Base-by-base conservation (phyloP, 495 filamentous ascomycete species). In the Hypoxylon cercidicola region DNA sequence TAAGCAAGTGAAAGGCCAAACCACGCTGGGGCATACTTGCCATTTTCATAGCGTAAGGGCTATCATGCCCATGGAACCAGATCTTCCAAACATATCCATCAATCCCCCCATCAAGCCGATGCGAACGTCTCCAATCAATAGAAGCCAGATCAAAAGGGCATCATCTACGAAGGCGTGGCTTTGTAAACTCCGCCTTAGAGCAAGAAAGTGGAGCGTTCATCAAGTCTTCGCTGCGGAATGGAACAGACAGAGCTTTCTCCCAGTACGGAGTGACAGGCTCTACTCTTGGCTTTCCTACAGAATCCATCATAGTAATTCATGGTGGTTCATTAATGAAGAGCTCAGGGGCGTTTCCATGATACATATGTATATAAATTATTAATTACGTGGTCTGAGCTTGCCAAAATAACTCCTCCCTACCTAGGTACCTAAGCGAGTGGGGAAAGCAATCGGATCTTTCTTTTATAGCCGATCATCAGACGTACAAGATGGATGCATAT, bases 391-490 rank as follows among this genome's bases (percentile, higher is more conserved):
- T n/a, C n/a, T n/a, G n/a, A n/a, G n/a, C n/a, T n/a, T n/a, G n/a
- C n/a, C 55, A 49, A 12, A 49, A 63, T 63, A 68, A 55, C 60
- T 68, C 55, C 60, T 11, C 15, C 23, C 28, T 43, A 62, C 8
- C 40, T 49, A n/a, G 44, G 50, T 25, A n/a, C 39, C 54, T 63
- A 45, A 59, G 59, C 13, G 46, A 55, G 55, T 25, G 60, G 55
- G 65, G 65, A 55, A 56, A 7, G 25, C 23, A 39, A 47, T 63
- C 65, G 59, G 64, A 64, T 64, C 44, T 51, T 68, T 68, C 65
- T 68, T 68, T 68, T 68, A 68, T 50, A 68, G 32, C 65, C 60
- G 65, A 68, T 21, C 41, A 41, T 37, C 21, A 23, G 32, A 25
- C 18, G 16, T 49, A 8, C 25, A 18, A 54, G 23, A 25, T 11